A percentile compares a stretch with the other conserved stretches of the same genome.
Conservation (phyloP, 306 rosid genomes). For the Cicer yamashitae region DNA sequence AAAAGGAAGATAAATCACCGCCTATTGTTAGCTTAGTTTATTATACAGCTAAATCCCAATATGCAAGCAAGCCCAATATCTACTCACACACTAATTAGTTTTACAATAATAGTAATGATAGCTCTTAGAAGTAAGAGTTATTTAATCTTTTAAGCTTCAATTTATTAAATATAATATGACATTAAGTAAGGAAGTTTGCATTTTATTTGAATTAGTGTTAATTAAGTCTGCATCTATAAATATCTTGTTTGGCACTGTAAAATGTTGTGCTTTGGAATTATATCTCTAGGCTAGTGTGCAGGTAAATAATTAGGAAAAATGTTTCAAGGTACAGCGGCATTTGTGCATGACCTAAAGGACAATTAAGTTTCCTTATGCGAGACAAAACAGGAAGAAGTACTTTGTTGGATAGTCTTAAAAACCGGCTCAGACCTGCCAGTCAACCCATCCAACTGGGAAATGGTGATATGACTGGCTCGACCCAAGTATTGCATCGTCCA, state of each 20-base stretch:
- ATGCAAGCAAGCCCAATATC: neutral
- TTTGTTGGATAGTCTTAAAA: neutral
- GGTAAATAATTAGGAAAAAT: neutral
- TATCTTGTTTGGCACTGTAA: slow-evolving; percentile 1
- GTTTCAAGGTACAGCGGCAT: neutral
- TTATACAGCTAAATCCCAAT: slow-evolving; percentile 22
- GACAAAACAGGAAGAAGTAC: neutral
- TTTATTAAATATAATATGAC: neutral
- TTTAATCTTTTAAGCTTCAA: neutral
- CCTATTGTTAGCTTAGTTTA: slow-evolving; percentile 23
- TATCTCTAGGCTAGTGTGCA: neutral
- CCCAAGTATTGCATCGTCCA: too few species aligned
- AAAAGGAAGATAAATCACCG: slow-evolving; percentile 33
- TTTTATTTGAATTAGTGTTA: slow-evolving; percentile 2
- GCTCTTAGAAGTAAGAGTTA: neutral
- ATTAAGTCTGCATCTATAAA: neutral
- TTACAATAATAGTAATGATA: neutral
- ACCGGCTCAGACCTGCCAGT: too few species aligned
- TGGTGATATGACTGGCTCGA: too few species aligned
- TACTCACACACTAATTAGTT: slow-evolving; percentile 7
- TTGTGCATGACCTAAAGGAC: neutral
- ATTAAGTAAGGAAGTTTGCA: neutral
- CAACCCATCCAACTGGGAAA: too few species aligned
- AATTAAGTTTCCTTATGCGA: neutral
- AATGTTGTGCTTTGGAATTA: neutral